Evolutionary conservation across 805 yeast genomes (phyloP).

Genomic region (Nakazawaea populi): DNA sequence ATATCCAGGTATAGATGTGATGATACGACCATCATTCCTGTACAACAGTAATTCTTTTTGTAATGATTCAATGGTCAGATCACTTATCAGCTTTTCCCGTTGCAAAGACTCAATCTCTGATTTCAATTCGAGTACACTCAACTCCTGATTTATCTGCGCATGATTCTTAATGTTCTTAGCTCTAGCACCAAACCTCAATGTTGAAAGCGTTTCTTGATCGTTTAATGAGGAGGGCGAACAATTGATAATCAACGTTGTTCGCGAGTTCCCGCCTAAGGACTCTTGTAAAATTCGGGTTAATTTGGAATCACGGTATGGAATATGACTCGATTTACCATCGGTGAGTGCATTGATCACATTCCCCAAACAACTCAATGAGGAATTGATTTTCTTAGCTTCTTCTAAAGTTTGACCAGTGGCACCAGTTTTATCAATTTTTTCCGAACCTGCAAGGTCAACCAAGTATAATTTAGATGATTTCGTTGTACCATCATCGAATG

Average conservation of each 20-base stretch:
- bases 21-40: neutral
- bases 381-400: conserved; percentile 81
- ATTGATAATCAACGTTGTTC: conserved; percentile 67
- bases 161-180: conserved; percentile 63
- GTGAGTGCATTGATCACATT: conserved; percentile 77
- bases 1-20: neutral
- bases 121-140: conserved; percentile 15
- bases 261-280: conserved; percentile 76
- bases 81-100: neutral
- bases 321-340: conserved; percentile 56
- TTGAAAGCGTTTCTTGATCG: conserved; percentile 60
- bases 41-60: neutral
- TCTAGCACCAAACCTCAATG: conserved; percentile 68
- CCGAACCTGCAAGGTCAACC: conserved; percentile 87
- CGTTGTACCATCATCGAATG: conserved; percentile 45
- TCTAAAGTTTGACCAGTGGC: conserved; percentile 70
- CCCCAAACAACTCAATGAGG: conserved; percentile 72
- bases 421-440: conserved; percentile 71
- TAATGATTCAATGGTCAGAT: neutral
- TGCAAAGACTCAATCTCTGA: conserved; percentile 2
- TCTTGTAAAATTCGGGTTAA: conserved; percentile 74
- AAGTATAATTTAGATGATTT: conserved; percentile 62
- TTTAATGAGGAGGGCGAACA: conserved; percentile 61
- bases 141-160: conserved; percentile 61
- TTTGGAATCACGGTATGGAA: conserved; percentile 76